These are phyloP conservation scores for Quercus suber DNA, from an alignment of 306 rosid genomes.

Conservation along the genomic window DNA sequence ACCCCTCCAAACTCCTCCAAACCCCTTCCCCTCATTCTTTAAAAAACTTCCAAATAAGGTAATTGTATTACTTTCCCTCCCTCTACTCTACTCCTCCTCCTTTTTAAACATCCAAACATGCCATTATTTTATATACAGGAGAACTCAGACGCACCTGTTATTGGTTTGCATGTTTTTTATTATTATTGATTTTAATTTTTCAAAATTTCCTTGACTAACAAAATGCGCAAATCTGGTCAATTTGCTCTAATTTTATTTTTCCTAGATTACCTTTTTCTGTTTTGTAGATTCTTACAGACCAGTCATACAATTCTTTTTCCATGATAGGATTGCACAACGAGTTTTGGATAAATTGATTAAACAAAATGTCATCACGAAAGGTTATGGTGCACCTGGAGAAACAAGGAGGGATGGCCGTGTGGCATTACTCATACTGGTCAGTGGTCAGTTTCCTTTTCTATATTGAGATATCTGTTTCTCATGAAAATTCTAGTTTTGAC, in stretches of 20 bases:
- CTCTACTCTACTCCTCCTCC: no score
- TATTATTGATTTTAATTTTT: background rate
- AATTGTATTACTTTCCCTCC: no score
- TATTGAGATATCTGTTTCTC: background rate
- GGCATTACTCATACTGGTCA: constrained; percentile 66
- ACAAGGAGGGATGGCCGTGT: constrained; percentile 44
- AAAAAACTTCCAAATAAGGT: no score
- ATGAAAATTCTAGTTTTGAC: background rate
- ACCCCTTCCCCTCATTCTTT: no score
- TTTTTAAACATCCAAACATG: no score
- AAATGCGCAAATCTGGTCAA: background rate
- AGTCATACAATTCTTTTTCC: constrained; percentile 23
- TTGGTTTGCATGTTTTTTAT: background rate
- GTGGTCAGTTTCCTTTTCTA: constrained; percentile 51
- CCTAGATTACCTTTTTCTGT: background rate
- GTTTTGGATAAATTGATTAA: constrained; percentile 44
- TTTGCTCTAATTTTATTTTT: background rate
- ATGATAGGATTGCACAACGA: constrained; percentile 55
- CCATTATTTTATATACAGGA: background rate
- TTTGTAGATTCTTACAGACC: constrained; percentile 3
- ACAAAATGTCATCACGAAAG: constrained; percentile 38
- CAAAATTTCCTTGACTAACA: background rate
- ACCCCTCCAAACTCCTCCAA: no score
- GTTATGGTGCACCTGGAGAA: constrained; percentile 31
- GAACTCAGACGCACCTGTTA: background rate